These are phyloP conservation scores for Erysimum cheiri DNA, from an alignment of 441 rosid genomes.

Conservation along the genomic window DNA sequence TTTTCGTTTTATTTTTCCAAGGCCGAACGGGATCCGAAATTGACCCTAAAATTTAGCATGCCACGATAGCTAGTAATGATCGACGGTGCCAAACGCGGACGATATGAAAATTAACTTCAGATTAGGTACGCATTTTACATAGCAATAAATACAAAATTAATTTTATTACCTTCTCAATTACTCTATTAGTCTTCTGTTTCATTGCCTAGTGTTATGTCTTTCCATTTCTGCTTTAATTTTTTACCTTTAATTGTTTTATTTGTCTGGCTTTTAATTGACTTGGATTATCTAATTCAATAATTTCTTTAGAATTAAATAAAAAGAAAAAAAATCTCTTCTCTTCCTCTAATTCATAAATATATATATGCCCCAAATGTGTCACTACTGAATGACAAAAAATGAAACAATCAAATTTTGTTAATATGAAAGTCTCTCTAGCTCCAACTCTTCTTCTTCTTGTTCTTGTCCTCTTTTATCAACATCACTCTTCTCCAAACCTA, in stretches of 20 bases:
- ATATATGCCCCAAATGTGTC: conserved; percentile 16
- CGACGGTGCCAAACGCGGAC: conserved; percentile 24
- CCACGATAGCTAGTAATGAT: conserved; percentile 12
- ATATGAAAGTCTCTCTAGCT: conserved; percentile 33
- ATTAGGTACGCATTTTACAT: conserved; percentile 10
- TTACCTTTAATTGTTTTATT: conserved; percentile 16
- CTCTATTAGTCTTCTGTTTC: conserved; percentile 25
- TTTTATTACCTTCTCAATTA: conserved; percentile 8
- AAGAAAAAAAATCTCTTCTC: background rate
- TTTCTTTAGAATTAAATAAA: background rate
- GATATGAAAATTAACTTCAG: conserved; percentile 3
- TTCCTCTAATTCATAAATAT: conserved; percentile 1
- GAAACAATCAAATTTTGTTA: conserved; percentile 13
- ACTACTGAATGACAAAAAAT: background rate
- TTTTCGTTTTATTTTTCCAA: background rate
- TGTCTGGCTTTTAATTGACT: conserved; percentile 1
- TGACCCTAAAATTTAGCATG: conserved; percentile 19
- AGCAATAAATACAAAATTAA: conserved; percentile 39
- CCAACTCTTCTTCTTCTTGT: conserved; percentile 13
- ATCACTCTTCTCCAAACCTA: conserved; percentile 20
- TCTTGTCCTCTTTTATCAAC: conserved; percentile 19
- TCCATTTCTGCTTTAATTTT: background rate
- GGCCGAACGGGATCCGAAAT: background rate
- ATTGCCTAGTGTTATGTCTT: background rate
- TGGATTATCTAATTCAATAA: background rate